Conservation (phyloP, 768 basidiomycete species). For the Tylopilus rubrobrunneus region DNA sequence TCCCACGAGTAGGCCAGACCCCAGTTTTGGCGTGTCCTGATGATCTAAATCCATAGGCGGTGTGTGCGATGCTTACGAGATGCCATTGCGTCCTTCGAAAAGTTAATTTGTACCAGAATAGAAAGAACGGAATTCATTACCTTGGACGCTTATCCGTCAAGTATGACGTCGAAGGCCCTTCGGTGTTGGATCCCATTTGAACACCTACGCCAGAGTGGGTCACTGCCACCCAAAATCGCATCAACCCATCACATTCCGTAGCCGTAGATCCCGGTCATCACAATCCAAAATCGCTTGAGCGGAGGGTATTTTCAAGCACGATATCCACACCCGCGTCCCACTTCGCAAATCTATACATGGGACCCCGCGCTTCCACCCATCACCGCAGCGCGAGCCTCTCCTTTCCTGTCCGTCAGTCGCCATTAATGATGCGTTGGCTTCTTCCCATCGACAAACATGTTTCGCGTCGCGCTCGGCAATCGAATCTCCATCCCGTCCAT, state of each 20-base stretch:
- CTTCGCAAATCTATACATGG: neutral
- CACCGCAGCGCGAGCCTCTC: neutral
- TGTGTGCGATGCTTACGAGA: too few relatives aligned
- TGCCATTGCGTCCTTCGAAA: too few relatives aligned
- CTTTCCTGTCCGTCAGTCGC: neutral
- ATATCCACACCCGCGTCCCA: slow-evolving; percentile 2
- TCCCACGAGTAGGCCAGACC: too few relatives aligned
- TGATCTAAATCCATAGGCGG: too few relatives aligned
- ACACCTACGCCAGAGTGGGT: neutral
- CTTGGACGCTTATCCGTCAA: too few relatives aligned
- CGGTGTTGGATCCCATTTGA: too few relatives aligned
- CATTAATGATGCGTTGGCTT: slow-evolving; percentile 48
- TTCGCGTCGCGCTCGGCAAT: slow-evolving; percentile 87
- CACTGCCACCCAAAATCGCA: neutral
- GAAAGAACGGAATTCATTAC: too few relatives aligned
- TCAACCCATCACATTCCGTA: neutral
- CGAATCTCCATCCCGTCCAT: slow-evolving; percentile 83
- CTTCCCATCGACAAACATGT: slow-evolving; percentile 93
- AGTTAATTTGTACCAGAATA: too few relatives aligned
- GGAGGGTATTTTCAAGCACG: slow-evolving; percentile 14
- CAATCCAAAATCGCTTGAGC: slow-evolving; percentile 2
- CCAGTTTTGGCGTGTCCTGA: too few relatives aligned
- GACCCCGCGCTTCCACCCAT: neutral
- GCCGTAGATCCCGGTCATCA: too few relatives aligned
- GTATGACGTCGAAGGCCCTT: too few relatives aligned